These are phyloP conservation scores for Dendrobium chrysotoxum DNA, from an alignment of 106 monocot species.

Conservation along the genomic window DNA sequence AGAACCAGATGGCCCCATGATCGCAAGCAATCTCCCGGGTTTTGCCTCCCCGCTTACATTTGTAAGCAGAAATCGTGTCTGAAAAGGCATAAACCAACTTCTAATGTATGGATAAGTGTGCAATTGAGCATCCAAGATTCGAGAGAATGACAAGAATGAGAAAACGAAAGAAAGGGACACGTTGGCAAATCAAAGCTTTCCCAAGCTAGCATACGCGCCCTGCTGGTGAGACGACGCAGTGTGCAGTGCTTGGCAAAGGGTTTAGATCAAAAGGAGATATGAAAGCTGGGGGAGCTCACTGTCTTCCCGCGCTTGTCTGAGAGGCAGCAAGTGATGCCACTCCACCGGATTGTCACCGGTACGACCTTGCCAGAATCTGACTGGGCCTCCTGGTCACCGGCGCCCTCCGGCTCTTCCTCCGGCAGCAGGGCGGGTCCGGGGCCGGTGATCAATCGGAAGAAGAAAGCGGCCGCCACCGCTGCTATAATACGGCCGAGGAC, in stretches of 20 bases:
- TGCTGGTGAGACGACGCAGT: neutral
- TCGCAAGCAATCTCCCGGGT: slow-evolving; percentile 80
- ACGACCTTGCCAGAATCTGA: slow-evolving; percentile 16
- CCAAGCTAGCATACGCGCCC: neutral
- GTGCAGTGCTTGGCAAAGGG: neutral
- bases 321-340: slow-evolving; percentile 53
- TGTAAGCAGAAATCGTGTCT: slow-evolving; percentile 76
- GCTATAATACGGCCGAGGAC: slow-evolving; percentile 42
- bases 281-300: slow-evolving; percentile 19
- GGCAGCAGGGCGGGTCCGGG: slow-evolving; percentile 33
- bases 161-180: neutral
- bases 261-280: neutral
- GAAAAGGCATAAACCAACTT: neutral
- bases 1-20: slow-evolving; percentile 98
- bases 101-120: neutral
- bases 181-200: neutral
- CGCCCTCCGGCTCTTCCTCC: slow-evolving; percentile 24
- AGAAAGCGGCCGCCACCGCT: slow-evolving; percentile 57
- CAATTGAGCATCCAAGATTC: neutral
- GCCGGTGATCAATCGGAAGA: slow-evolving; percentile 40
- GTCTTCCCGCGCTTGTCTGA: slow-evolving; percentile 56
- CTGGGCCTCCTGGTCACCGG: slow-evolving; percentile 25
- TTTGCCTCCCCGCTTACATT: slow-evolving; percentile 90
- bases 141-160: neutral
- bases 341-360: slow-evolving; percentile 67